Evolutionary conservation across 1,139 yeast genomes (phyloP), one percentile per base, ranked within the genome.

Genomic region (Nakaseomyces nivariensis): DNA sequence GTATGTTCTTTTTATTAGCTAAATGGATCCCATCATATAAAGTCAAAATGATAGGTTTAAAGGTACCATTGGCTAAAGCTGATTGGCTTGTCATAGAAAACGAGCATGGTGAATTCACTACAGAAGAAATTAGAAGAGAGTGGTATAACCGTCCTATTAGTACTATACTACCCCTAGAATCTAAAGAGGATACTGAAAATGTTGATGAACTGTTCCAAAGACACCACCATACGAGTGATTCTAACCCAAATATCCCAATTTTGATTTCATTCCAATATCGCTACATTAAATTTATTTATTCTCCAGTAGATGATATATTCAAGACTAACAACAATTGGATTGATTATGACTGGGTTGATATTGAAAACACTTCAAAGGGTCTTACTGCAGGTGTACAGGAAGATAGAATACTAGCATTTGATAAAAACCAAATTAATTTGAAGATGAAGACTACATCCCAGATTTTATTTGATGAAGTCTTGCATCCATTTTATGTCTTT

Each of bases 31-130:
- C 98, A 0, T 74, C 81, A 46, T 81, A 80, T 64, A 74, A 86
- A 54, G 79, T 92, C 46, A 74, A 75, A 48, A 69, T 88, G 54
- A 73, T 79, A 69, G 97, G 96, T 3, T 69, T 69, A 22, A 75
- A 74, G 33, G 73, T 78, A 6, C 82, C 95, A 0, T 72, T 94
- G 54, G 96, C 89, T 1, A 74, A 75, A 52, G 85, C 97, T 34
- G 95, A 88, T 59, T 88, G 97, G 95, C 85, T 92, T 37, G 96
- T 89, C 17, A 75, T 94, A 43, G 98, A 92, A 63, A 94, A 88
- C 58, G 97, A 90, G 64, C 85, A 81, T 74, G 97, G 97, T 32
- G 96, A 88, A 59, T 73, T 92, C 55, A 74, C 78, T 29, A 76
- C 84, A 13, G 76, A 79, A 4, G 67, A 71, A 5, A 79, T 92